phyloP scores from a whole-genome alignment of 1,284 basidiomycete species.

The Fistulinella staudtii region DNA sequence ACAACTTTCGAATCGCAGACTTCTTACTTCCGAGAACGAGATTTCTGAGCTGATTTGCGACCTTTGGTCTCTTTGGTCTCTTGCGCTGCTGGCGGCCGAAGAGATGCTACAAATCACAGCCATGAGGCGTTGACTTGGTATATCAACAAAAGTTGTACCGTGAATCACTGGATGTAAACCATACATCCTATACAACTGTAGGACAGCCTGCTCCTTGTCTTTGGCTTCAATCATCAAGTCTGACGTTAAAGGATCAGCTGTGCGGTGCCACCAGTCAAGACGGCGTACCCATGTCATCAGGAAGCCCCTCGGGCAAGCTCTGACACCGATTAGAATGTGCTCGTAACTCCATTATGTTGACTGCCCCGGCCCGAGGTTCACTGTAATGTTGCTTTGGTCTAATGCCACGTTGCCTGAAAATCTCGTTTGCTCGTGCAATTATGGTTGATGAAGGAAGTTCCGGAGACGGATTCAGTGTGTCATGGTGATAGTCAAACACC shows the following conservation, averaged over 20 bases:
- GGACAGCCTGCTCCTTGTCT: constrained; percentile 90
- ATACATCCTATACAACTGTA: constrained; percentile 82
- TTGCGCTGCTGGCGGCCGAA: constrained; percentile 50
- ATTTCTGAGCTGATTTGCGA: constrained; percentile 44
- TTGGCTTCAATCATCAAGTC: constrained; percentile 95
- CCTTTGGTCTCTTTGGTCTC: constrained; percentile 50
- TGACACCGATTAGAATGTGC: constrained; percentile 83
- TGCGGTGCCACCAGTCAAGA: neutral
- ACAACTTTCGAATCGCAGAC: constrained; percentile 6
- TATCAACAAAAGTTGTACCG: constrained; percentile 36
- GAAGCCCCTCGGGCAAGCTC: constrained; percentile 59
- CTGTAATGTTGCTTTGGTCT: constrained; percentile 87
- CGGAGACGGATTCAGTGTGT: constrained; percentile 63
- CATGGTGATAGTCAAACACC: constrained; percentile 81
- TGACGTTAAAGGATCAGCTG: constrained; percentile 18
- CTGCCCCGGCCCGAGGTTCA: constrained; percentile 73
- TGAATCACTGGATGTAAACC: constrained; percentile 61
- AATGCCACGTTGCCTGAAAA: constrained; percentile 74
- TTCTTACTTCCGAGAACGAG: constrained; percentile 17
- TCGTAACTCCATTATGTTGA: constrained; percentile 74
- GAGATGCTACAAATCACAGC: constrained; percentile 34
- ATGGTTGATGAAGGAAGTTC: constrained; percentile 50
- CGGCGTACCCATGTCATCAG: constrained; percentile 59
- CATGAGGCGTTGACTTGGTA: neutral
- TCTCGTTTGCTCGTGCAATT: constrained; percentile 69